Conservation (phyloP, 352 stramenopile genomes). For the Phytopythium chamaehyphon region DNA sequence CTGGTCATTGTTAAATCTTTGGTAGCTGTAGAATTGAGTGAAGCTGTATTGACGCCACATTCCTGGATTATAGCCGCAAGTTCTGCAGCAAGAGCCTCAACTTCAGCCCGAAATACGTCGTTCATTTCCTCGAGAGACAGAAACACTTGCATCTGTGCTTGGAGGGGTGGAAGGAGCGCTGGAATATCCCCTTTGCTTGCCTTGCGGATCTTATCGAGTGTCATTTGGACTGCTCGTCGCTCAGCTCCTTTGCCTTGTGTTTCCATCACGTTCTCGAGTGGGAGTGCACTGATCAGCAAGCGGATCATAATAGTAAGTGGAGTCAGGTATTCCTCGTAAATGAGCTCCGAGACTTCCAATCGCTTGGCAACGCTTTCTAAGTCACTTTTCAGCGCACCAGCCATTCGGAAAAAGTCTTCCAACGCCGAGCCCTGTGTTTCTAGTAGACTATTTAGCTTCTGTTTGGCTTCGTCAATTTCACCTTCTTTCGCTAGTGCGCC, state of each 20-base stretch:
- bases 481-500: conserved; percentile 58
- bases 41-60: conserved; percentile 4
- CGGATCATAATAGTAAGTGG: conserved; percentile 28
- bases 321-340: conserved; percentile 63
- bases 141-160: conserved; percentile 55
- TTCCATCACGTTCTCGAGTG: conserved; percentile 65
- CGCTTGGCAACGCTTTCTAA: conserved; percentile 63
- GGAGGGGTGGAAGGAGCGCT: conserved; percentile 51
- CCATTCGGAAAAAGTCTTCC: conserved; percentile 81
- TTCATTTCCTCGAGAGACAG: conserved; percentile 43
- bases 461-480: conserved; percentile 28
- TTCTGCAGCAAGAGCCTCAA: conserved; percentile 41
- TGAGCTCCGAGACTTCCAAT: conserved; percentile 64
- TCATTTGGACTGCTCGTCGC: conserved; percentile 61
- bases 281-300: conserved; percentile 58
- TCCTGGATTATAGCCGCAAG: conserved; percentile 47
- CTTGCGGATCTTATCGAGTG: conserved; percentile 82
- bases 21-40: neutral
- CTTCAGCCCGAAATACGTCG: conserved; percentile 47
- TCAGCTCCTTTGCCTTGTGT: conserved; percentile 73
- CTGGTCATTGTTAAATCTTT: neutral
- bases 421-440: conserved; percentile 31
- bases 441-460: conserved; percentile 29
- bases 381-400: conserved; percentile 73
- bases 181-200: conserved; percentile 71